These are phyloP conservation scores for Cytidiella melzeri DNA, from an alignment of 768 basidiomycete species.

Conservation along the genomic window DNA sequence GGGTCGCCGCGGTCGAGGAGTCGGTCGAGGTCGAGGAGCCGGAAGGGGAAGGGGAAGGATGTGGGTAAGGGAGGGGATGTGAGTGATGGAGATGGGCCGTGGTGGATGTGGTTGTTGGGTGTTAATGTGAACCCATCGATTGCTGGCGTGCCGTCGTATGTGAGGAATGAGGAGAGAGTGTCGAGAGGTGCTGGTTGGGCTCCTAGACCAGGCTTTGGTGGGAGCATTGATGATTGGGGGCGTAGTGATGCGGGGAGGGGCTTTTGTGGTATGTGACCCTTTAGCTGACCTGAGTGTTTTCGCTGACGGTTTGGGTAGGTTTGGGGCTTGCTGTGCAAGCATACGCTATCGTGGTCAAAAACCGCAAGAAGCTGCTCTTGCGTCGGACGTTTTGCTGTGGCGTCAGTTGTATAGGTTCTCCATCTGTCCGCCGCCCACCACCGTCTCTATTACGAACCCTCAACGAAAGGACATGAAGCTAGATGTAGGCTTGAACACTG, in stretches of 20 bases:
- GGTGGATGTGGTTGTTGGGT: slow-evolving; percentile 29
- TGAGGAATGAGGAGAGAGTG: slow-evolving; percentile 15
- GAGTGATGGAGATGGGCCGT: slow-evolving; percentile 13
- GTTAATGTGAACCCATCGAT: slow-evolving; percentile 9
- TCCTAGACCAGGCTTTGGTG: slow-evolving; percentile 18
- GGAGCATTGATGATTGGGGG: slow-evolving; percentile 22
- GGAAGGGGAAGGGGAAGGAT: slow-evolving; percentile 29
- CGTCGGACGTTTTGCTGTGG: too few species aligned
- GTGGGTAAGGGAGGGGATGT: slow-evolving; percentile 19
- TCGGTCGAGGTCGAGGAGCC: slow-evolving; percentile 16
- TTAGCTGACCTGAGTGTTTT: too few species aligned
- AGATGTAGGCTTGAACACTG: too few species aligned
- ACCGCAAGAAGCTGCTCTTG: too few species aligned
- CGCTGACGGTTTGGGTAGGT: too few species aligned
- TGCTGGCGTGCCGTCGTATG: slow-evolving; percentile 7
- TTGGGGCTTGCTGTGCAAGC: too few species aligned
- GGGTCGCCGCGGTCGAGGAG: slow-evolving; percentile 12
- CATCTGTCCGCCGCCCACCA: too few species aligned
- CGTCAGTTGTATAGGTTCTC: too few species aligned
- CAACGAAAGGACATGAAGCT: too few species aligned
- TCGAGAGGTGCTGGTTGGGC: slow-evolving; percentile 13
- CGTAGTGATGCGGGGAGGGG: slow-evolving; percentile 7
- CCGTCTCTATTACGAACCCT: too few species aligned
- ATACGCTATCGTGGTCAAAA: too few species aligned
- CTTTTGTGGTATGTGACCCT: neutral